These are phyloP conservation scores for Claviceps quebecensis DNA, from an alignment of 2,329 filamentous ascomycete genomes.

Conservation along the genomic window DNA sequence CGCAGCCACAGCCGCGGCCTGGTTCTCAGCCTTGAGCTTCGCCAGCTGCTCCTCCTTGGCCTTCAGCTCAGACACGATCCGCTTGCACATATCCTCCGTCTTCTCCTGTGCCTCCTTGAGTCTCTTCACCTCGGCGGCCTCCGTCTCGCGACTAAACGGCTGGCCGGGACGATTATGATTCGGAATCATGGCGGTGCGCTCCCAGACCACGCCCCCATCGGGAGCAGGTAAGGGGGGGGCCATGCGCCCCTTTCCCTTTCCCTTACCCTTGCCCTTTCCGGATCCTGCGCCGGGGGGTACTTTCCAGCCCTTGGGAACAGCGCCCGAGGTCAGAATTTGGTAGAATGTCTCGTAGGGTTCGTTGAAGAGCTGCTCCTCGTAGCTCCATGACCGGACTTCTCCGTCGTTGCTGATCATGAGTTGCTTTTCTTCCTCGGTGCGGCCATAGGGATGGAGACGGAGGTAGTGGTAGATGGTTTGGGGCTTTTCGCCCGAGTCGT, in stretches of 20 bases:
- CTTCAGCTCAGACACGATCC: slow-evolving; percentile 46
- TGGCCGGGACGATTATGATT: slow-evolving; percentile 50
- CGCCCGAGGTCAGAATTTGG: slow-evolving; percentile 66
- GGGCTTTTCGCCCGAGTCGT: slow-evolving; percentile 80
- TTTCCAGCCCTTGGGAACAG: slow-evolving; percentile 35
- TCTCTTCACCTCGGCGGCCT: slow-evolving; percentile 47
- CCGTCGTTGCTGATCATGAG: slow-evolving; percentile 42
- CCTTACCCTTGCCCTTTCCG: slow-evolving; percentile 40
- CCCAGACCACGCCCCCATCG: slow-evolving; percentile 38
- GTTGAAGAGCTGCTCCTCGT: slow-evolving; percentile 95
- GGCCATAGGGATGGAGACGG: slow-evolving; percentile 78
- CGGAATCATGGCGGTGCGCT: slow-evolving; percentile 64
- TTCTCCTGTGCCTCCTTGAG: slow-evolving; percentile 50
- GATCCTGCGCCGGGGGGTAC: slow-evolving; percentile 23
- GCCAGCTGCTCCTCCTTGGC: slow-evolving; percentile 49
- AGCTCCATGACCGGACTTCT: slow-evolving; percentile 63
- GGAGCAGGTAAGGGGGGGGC: slow-evolving; percentile 23
- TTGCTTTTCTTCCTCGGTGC: slow-evolving; percentile 60
- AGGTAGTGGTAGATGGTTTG: slow-evolving; percentile 92
- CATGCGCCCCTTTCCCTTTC: slow-evolving; percentile 23
- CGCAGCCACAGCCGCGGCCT: slow-evolving; percentile 23
- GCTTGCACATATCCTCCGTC: slow-evolving; percentile 45
- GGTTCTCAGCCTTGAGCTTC: slow-evolving; percentile 44
- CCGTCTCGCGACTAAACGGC: slow-evolving; percentile 61
- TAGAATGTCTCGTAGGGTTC: slow-evolving; percentile 91